These are phyloP conservation scores for Penicillium canescens DNA, from an alignment of 495 filamentous ascomycete species.

Conservation along the genomic window DNA sequence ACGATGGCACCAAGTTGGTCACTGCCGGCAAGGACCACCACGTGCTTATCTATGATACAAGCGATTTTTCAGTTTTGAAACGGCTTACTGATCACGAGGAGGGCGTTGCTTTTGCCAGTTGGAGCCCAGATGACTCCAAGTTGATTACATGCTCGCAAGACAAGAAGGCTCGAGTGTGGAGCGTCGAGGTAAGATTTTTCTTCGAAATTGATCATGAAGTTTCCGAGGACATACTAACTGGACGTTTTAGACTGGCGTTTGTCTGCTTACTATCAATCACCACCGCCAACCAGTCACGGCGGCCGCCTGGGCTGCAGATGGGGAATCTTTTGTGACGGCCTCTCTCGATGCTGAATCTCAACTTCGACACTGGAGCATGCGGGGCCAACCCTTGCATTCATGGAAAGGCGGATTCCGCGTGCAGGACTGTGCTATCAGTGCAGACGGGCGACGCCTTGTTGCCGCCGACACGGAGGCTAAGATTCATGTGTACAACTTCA, in stretches of 20 bases:
- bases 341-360: constrained; percentile 68
- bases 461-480: constrained; percentile 69
- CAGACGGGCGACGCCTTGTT: constrained; percentile 75
- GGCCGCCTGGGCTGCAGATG: constrained; percentile 82
- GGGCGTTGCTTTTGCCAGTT: constrained; percentile 74
- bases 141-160: constrained; percentile 81
- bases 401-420: constrained; percentile 74
- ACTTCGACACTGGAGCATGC: constrained; percentile 64
- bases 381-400: constrained; percentile 56
- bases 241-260: constrained; percentile 63
- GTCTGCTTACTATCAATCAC: constrained; percentile 61
- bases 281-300: constrained; percentile 81
- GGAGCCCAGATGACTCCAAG: constrained; percentile 89
- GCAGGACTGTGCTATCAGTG: constrained; percentile 80
- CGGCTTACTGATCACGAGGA: constrained; percentile 62
- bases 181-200: constrained; percentile 58
- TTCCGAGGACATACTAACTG: constrained; percentile 6
- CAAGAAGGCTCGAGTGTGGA: constrained; percentile 75
- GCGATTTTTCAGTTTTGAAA: constrained; percentile 64
- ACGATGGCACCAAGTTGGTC: constrained; percentile 82
- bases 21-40: constrained; percentile 73
- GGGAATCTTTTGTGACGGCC: constrained; percentile 76
- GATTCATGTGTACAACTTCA: constrained; percentile 81
- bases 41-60: constrained; percentile 82
- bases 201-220: not conserved